Evolutionary conservation across 2,329 filamentous ascomycete genomes (phyloP).

Genomic region (Mycogone perniciosa): DNA sequence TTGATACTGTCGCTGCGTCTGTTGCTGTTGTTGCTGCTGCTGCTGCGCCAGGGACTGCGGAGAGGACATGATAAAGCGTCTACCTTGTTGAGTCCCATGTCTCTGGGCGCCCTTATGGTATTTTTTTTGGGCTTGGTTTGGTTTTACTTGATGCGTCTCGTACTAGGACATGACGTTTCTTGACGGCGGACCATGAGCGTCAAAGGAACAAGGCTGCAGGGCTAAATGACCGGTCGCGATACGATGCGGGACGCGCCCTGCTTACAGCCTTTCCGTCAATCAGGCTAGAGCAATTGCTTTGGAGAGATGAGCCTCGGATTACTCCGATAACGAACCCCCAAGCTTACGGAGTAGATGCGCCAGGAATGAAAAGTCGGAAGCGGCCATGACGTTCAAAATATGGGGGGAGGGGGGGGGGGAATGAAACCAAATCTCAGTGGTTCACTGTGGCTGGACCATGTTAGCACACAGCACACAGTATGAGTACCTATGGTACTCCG

Average conservation of each 20-base stretch:
- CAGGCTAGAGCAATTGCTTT: too few relatives aligned
- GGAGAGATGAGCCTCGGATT: too few relatives aligned
- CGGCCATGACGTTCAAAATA: conserved; percentile 21
- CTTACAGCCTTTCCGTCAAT: too few relatives aligned
- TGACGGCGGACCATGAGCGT: too few relatives aligned
- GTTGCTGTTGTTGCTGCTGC: conserved; percentile 15
- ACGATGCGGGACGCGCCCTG: too few relatives aligned
- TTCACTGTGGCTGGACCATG: too few relatives aligned
- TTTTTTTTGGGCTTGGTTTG: background rate
- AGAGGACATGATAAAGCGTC: conserved; percentile 10
- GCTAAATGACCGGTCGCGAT: too few relatives aligned
- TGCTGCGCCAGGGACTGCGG: conserved; percentile 14
- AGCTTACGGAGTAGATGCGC: background rate
- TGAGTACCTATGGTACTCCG: too few relatives aligned
- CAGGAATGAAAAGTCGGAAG: background rate
- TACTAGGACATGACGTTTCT: too few relatives aligned
- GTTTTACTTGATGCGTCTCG: background rate
- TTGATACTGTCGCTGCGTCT: conserved; percentile 2
- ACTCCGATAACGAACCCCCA: too few relatives aligned
- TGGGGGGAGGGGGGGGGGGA: background rate
- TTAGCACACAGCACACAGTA: too few relatives aligned
- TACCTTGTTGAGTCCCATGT: conserved; percentile 17
- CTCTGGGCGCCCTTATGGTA: conserved; percentile 11
- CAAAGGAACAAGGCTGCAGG: too few relatives aligned
- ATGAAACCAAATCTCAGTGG: background rate